Conservation (phyloP, 208 protist species). For the Histomonas meleagridis region DNA sequence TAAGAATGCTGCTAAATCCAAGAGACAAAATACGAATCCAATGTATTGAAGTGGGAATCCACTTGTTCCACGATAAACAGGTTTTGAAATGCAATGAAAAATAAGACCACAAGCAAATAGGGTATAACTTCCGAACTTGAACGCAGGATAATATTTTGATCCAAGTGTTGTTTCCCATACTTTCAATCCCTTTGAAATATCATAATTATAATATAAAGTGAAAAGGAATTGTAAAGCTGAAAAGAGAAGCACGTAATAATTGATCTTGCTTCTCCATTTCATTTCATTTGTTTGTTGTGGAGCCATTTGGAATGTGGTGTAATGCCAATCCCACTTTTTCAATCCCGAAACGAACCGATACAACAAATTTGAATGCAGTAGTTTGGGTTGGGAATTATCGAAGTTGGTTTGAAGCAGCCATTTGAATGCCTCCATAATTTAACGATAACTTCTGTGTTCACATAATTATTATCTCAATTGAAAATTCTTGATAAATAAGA, state of each 20-base stretch:
- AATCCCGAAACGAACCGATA: too few relatives aligned
- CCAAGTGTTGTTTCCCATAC: background rate
- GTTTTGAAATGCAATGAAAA: background rate
- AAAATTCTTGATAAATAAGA: too few relatives aligned
- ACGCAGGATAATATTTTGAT: background rate
- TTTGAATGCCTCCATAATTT: too few relatives aligned
- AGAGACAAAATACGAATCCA: background rate
- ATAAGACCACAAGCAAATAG: background rate
- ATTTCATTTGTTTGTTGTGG: too few relatives aligned
- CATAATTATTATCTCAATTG: too few relatives aligned
- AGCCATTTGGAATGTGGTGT: too few relatives aligned
- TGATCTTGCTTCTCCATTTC: background rate
- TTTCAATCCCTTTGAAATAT: background rate
- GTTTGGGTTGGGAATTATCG: too few relatives aligned
- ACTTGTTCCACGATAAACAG: background rate
- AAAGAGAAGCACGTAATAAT: background rate
- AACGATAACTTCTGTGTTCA: too few relatives aligned
- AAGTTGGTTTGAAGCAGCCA: too few relatives aligned
- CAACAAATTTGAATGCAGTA: too few relatives aligned
- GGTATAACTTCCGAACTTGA: background rate
- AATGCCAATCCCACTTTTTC: too few relatives aligned
- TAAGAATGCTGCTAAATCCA: background rate
- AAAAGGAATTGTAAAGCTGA: background rate
- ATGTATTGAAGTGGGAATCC: background rate
- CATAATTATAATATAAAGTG: background rate